Evolutionary conservation across 768 basidiomycete species (phyloP), one percentile per base, ranked within the genome.

Genomic region (Xerocomus brunneocitrinus): DNA sequence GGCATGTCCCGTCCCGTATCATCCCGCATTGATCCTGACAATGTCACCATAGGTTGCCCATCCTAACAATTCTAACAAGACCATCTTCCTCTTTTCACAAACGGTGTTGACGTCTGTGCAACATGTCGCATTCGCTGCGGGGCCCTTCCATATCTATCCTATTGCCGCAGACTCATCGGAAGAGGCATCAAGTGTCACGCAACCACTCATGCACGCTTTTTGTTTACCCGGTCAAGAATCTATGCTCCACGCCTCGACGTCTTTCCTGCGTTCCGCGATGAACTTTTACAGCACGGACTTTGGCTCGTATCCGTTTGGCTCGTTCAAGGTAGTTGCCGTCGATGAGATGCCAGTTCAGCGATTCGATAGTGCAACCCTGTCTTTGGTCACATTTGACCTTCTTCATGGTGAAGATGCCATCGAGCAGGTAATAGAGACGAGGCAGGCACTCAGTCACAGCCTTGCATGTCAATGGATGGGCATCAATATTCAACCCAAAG

Each of bases 401-500:
- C 76, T 98, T 9, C 86, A 95, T 60, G 86, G 91, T 1, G 86
- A 91, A 36, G 85, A 90, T 61, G 84, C 90, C 14, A 90, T 98
- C 56, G 97, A 98, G 63, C 94, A 95, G 68, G 91, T 91, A 0
- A 79, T 92, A 61, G 93, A 97, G 66, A 88, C 93, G 1, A 79
- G 95, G 13, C 92, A 94, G 52, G 78, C 83, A 30, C 79, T 99
- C 45, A 79, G 85, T 27, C 91, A 98, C 66, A 87, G 91, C 5
- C 79, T 98, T 32, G 95, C 94, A 8, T 91, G 85, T 58, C 97
- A 99, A 70, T 99, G 97, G 97, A 79, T 91, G 51, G 95, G 97
- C 27, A 84, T 99, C 70, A 95, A 98, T 70, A 92, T 99, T 62
- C 85, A 93, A 53, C 94, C 88, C 49, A 93, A 92, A 73, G 80